A percentile compares a stretch with the other conserved stretches of the same genome.
Evolutionary conservation across 306 rosid species (phyloP).

Genomic region (Vigna mungo): DNA sequence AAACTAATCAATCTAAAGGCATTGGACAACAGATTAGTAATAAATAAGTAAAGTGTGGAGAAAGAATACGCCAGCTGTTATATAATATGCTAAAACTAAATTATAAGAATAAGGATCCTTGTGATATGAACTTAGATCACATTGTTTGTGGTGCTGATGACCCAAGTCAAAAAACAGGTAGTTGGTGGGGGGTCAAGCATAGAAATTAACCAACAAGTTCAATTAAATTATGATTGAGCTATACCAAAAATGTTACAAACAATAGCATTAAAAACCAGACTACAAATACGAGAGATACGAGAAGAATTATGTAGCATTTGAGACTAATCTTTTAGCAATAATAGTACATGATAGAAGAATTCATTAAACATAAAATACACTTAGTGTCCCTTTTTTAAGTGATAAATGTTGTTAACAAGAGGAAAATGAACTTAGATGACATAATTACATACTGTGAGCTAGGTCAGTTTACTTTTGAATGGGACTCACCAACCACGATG

Average conservation of each 20-base stretch:
- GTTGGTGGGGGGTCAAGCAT: conserved; percentile 17
- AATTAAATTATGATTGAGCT: background rate
- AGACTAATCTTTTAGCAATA: conserved; percentile 22
- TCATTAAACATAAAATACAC: conserved; percentile 20
- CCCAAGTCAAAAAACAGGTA: conserved; percentile 24
- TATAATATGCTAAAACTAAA: conserved; percentile 26
- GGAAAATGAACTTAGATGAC: conserved; percentile 21
- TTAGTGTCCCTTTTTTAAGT: conserved; percentile 13
- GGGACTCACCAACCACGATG: conserved; percentile 97
- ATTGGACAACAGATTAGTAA: background rate
- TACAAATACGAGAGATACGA: conserved; percentile 11
- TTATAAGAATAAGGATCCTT: conserved; percentile 19
- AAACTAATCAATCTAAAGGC: conserved; percentile 34
- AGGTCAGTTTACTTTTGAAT: conserved; percentile 18
- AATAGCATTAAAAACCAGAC: conserved; percentile 12
- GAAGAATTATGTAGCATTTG: conserved; percentile 23
- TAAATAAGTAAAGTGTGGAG: conserved; percentile 19
- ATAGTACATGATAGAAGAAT: conserved; percentile 32
- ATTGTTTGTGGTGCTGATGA: background rate
- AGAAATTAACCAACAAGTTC: conserved; percentile 1
- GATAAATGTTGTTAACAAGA: background rate
- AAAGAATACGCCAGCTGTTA: conserved; percentile 7
- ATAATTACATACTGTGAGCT: background rate
- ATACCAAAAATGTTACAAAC: background rate
- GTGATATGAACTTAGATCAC: conserved; percentile 23